phyloP scores from a whole-genome alignment of 768 basidiomycete genomes.

The Lactarius psammicola region DNA sequence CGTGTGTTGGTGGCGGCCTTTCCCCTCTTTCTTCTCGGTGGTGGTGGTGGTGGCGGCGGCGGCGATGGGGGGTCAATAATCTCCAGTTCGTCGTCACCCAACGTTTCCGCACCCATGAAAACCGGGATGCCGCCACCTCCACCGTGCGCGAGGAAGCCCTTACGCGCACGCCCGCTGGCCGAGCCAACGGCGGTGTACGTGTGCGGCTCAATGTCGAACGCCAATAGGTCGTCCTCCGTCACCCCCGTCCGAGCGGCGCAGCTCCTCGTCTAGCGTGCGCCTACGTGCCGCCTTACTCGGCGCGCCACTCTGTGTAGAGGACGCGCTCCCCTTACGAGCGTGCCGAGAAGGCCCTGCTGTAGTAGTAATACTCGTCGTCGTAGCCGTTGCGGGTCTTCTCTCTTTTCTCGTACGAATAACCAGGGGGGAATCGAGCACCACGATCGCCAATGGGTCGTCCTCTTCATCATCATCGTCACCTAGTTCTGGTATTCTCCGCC shows the following conservation, averaged over 20 bases:
- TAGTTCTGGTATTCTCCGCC: neutral
- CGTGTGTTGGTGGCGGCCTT: neutral
- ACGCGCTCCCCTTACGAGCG: slow-evolving; percentile 2
- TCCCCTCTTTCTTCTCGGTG: neutral
- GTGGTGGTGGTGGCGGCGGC: neutral
- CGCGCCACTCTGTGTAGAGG: slow-evolving; percentile 10
- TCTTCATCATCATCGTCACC: slow-evolving; percentile 24
- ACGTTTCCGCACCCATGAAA: slow-evolving; percentile 51
- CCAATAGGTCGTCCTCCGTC: slow-evolving; percentile 35
- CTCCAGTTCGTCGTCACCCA: slow-evolving; percentile 23
- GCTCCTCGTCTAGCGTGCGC: slow-evolving; percentile 66
- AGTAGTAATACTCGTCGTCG: neutral
- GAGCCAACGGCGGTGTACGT: slow-evolving; percentile 50
- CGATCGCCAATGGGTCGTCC: slow-evolving; percentile 23
- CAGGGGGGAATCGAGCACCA: slow-evolving; percentile 10
- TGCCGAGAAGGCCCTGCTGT: neutral
- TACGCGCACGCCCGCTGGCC: slow-evolving; percentile 53
- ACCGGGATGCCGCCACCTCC: slow-evolving; percentile 72
- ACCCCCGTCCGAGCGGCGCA: slow-evolving; percentile 46
- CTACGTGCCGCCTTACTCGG: slow-evolving; percentile 37
- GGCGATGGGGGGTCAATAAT: neutral
- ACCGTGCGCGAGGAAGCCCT: slow-evolving; percentile 70
- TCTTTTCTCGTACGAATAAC: slow-evolving; percentile 9
- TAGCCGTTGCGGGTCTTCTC: neutral
- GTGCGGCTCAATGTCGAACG: slow-evolving; percentile 40